Evolutionary conservation across 208 protist species (phyloP).

Genomic region (Lotmaria passim): DNA sequence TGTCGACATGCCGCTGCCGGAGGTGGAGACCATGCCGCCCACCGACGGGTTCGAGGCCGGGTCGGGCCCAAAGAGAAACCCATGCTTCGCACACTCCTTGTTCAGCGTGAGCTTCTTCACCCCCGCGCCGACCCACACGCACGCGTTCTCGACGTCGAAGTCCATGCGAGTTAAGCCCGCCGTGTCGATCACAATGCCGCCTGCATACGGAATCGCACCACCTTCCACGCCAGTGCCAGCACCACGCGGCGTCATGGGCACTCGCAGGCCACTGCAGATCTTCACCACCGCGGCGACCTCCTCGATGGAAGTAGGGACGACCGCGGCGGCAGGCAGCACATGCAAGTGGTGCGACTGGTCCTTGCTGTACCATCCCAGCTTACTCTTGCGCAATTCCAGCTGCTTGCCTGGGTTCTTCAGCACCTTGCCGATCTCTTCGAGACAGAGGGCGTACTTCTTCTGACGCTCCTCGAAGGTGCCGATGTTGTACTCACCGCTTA

Average conservation of each 20-base stretch:
- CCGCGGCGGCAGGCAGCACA: slow-evolving; percentile 36
- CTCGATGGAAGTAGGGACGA: slow-evolving; percentile 30
- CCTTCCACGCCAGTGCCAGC: slow-evolving; percentile 62
- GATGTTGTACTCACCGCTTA: slow-evolving; percentile 14
- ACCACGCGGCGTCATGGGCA: slow-evolving; percentile 60
- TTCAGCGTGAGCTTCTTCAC: slow-evolving; percentile 65
- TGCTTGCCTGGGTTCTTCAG: slow-evolving; percentile 46
- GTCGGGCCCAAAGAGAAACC: slow-evolving; percentile 64
- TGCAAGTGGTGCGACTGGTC: slow-evolving; percentile 43
- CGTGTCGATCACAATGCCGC: slow-evolving; percentile 67
- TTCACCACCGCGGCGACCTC: slow-evolving; percentile 44
- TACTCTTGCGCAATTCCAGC: slow-evolving; percentile 29
- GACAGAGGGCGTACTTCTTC: slow-evolving; percentile 40
- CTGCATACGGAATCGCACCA: slow-evolving; percentile 52
- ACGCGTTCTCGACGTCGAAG: slow-evolving; percentile 58
- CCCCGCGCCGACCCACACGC: slow-evolving; percentile 70
- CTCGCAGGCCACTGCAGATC: slow-evolving; percentile 39
- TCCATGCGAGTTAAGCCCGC: slow-evolving; percentile 33
- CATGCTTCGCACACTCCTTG: slow-evolving; percentile 30
- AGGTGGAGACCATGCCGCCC: slow-evolving; percentile 77
- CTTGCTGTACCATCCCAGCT: slow-evolving; percentile 33
- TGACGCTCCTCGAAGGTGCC: slow-evolving; percentile 24
- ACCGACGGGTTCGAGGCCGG: slow-evolving; percentile 64
- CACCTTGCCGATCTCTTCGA: slow-evolving; percentile 31
- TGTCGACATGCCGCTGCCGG: slow-evolving; percentile 78